Conservation (phyloP, 306 rosid species). For the Delonix regia region DNA sequence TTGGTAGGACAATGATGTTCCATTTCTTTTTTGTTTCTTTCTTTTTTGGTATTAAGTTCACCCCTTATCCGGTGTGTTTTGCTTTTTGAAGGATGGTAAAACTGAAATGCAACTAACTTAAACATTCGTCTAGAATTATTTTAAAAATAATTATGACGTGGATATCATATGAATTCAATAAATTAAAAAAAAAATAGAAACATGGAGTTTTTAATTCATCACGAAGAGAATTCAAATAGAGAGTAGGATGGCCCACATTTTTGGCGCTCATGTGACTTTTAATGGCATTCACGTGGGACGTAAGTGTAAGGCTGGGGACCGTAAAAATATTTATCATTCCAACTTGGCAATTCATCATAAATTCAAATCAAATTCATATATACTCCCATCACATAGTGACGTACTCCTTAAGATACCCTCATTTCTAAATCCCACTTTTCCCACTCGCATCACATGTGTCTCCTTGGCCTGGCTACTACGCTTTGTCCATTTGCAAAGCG, state of each 20-base stretch:
- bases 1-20: neutral
- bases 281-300: conserved; percentile 42
- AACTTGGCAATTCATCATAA: neutral
- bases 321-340: neutral
- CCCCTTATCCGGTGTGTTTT: too few relatives aligned
- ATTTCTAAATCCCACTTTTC: neutral
- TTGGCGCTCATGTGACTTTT: conserved; percentile 39
- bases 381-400: neutral
- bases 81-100: too few relatives aligned
- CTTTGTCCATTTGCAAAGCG: neutral
- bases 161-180: too few relatives aligned
- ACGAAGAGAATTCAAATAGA: neutral
- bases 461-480: too few relatives aligned
- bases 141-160: too few relatives aligned
- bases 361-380: neutral
- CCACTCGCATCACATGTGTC: neutral
- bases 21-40: too few relatives aligned
- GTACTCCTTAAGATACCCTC: neutral
- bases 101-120: too few relatives aligned
- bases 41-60: too few relatives aligned
- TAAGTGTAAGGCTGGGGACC: conserved; percentile 3
- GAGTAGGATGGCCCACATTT: neutral
- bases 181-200: too few relatives aligned
- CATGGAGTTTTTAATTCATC: neutral
- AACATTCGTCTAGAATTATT: too few relatives aligned